These are phyloP conservation scores for Chrysosporium queenslandicum DNA, from an alignment of 2,329 filamentous ascomycete species.

Conservation along the genomic window DNA sequence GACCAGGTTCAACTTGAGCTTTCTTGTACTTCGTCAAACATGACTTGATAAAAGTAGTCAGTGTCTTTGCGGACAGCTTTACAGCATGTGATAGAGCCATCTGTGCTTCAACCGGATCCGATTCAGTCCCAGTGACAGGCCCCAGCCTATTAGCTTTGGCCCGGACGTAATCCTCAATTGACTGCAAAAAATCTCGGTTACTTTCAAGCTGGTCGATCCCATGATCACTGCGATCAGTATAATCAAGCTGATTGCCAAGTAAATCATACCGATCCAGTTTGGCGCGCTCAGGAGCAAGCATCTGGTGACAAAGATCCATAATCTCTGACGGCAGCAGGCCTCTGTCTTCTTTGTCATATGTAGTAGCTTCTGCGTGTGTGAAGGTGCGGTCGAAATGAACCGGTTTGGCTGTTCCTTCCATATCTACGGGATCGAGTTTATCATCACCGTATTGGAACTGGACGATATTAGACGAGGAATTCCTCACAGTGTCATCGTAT, in stretches of 20 bases:
- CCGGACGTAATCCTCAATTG: slow-evolving; percentile 62
- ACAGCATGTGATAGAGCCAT: slow-evolving; percentile 57
- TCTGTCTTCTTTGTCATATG: slow-evolving; percentile 66
- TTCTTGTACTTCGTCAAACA: slow-evolving; percentile 85
- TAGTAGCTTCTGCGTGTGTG: slow-evolving; percentile 64
- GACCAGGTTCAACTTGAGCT: slow-evolving; percentile 85
- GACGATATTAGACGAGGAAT: slow-evolving; percentile 76
- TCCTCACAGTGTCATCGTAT: slow-evolving; percentile 91
- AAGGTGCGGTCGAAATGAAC: slow-evolving; percentile 89
- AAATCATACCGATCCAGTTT: slow-evolving; percentile 55
- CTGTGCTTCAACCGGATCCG: slow-evolving; percentile 24
- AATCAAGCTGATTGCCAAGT: slow-evolving; percentile 53
- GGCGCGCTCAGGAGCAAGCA: slow-evolving; percentile 57
- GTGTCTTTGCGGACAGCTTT: slow-evolving; percentile 67
- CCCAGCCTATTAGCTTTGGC: slow-evolving; percentile 53
- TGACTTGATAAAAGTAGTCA: slow-evolving; percentile 65
- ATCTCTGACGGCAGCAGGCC: slow-evolving; percentile 69
- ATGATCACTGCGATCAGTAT: slow-evolving; percentile 59
- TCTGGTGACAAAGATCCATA: slow-evolving; percentile 53
- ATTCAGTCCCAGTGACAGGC: slow-evolving; percentile 25
- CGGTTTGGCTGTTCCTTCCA: slow-evolving; percentile 88
- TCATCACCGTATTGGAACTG: slow-evolving; percentile 98
- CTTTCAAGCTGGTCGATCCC: slow-evolving; percentile 70
- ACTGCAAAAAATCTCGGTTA: slow-evolving; percentile 68
- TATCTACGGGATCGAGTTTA: slow-evolving; percentile 88